These are phyloP conservation scores for Aphanomyces euteiches DNA, from an alignment of 352 stramenopile genomes.

Conservation along the genomic window DNA sequence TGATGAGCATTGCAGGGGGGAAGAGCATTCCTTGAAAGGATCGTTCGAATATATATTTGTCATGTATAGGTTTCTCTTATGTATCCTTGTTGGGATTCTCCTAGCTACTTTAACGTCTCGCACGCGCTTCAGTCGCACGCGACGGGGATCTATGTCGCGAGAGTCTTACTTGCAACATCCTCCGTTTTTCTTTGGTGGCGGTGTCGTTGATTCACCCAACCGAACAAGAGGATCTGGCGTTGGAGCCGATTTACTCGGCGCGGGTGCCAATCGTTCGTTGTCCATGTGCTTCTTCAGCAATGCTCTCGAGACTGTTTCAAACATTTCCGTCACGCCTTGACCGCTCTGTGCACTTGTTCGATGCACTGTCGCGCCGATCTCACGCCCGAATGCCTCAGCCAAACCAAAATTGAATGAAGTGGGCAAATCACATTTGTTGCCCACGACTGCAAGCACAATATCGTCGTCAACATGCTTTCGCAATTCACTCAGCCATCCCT, in stretches of 20 bases:
- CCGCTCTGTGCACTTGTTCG: conserved; percentile 77
- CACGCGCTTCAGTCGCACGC: background rate
- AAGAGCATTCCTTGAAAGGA: no score
- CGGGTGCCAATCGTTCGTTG: conserved; percentile 32
- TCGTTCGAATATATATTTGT: no score
- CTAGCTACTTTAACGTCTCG: no score
- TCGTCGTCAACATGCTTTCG: conserved; percentile 73
- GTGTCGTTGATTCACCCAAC: conserved; percentile 11
- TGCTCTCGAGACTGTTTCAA: conserved; percentile 64
- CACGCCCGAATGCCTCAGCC: conserved; percentile 65
- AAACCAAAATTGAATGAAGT: conserved; percentile 63
- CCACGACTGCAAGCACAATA: conserved; percentile 77
- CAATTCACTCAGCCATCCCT: conserved; percentile 78
- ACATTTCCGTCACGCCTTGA: conserved; percentile 68
- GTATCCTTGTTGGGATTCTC: no score
- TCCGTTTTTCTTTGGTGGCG: background rate
- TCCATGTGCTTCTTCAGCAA: conserved; percentile 76
- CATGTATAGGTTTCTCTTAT: no score
- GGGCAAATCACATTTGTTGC: conserved; percentile 76
- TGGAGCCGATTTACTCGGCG: background rate
- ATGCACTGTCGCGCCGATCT: conserved; percentile 82
- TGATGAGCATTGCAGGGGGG: no score
- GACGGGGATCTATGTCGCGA: background rate
- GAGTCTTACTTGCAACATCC: conserved; percentile 12
- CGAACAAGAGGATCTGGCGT: conserved; percentile 9